Base-by-base conservation (phyloP, 1,284 basidiomycete species). In the Microbotryum lychnidis-dioicae region DNA sequence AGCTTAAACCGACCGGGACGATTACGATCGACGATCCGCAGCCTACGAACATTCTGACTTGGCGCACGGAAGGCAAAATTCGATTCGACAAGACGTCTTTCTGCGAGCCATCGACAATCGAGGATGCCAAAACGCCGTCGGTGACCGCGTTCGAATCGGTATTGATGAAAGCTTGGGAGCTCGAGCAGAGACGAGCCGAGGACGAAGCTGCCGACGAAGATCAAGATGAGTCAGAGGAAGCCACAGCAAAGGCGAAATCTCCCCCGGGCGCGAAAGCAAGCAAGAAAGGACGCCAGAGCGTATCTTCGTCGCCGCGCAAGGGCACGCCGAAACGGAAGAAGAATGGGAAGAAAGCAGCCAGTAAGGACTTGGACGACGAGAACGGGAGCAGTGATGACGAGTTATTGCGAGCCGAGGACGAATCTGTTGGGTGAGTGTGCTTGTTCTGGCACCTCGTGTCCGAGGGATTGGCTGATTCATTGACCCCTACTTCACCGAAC, bases 11-110 rank as follows among this genome's bases (percentile, higher is more conserved):
- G 6, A 37, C 37, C 12, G 16, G n/a, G 20, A 49, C 52, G 5
- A 5, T 51, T 20, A 18, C 57, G 20, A 42, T 61, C 37, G 33
- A 33, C 10, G 20, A 52, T 18, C 64, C 64, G 12, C n/a, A 51
- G n/a, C 49, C 57, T 37, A 55, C 54, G 7, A 53, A 54, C 50
- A 42, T 66, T 21, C 50, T 58, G 54, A 55, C 59, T 8, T 66
- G 63, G 50, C 61, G 61, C 33, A 50, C 58, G 29, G 29, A 29
- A 21, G 20, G 48, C 20, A 49, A 46, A 14, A 47, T 66, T 27
- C 59, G 61, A 44, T 66, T 66, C 61, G 57, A 57, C 47, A 9
- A 42, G 4, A 18, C 18, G 2, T 47, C 57, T 7, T 66, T 66
- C 51, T 54, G 56, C 31, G 60, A 25, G 10, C 49, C 3, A 0